Conservation (phyloP, 441 rosid genomes). For the Adansonia gregorii region DNA sequence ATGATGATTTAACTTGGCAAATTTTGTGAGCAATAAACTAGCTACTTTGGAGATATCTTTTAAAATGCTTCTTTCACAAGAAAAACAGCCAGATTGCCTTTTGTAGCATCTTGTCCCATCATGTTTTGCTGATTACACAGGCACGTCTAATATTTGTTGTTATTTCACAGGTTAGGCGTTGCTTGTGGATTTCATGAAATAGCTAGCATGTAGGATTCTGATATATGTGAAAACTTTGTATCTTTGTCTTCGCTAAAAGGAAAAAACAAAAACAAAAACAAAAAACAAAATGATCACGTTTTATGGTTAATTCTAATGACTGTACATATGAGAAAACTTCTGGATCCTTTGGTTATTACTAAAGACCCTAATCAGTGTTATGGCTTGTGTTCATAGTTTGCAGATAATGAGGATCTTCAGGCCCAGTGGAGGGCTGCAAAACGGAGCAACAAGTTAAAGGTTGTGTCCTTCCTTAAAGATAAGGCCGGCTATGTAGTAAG, state of each 20-base stretch:
- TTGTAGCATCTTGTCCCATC: neutral
- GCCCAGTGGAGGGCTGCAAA: slow-evolving; percentile 77
- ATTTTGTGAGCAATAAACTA: neutral
- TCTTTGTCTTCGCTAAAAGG: neutral
- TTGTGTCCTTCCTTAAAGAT: slow-evolving; percentile 66
- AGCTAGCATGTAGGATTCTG: slow-evolving; percentile 17
- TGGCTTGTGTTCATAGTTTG: slow-evolving; percentile 57
- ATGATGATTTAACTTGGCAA: neutral
- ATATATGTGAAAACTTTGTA: neutral
- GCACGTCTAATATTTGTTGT: neutral
- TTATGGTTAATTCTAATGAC: slow-evolving; percentile 7
- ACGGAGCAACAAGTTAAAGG: slow-evolving; percentile 85
- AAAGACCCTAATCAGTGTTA: slow-evolving; percentile 26
- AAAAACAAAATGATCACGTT: neutral
- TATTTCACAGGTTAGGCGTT: neutral
- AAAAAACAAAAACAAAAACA: too few relatives aligned
- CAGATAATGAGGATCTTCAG: slow-evolving; percentile 83
- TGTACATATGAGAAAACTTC: neutral
- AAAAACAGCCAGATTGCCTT: neutral
- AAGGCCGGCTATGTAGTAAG: slow-evolving; percentile 84
- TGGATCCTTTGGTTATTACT: slow-evolving; percentile 12
- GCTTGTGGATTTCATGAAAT: slow-evolving; percentile 10
- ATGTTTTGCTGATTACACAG: neutral
- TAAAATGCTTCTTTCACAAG: slow-evolving; percentile 15
- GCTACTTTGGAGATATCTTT: neutral